phyloP scores from a whole-genome alignment of 257 asterid species.

The Nicotiana noctiflora region DNA sequence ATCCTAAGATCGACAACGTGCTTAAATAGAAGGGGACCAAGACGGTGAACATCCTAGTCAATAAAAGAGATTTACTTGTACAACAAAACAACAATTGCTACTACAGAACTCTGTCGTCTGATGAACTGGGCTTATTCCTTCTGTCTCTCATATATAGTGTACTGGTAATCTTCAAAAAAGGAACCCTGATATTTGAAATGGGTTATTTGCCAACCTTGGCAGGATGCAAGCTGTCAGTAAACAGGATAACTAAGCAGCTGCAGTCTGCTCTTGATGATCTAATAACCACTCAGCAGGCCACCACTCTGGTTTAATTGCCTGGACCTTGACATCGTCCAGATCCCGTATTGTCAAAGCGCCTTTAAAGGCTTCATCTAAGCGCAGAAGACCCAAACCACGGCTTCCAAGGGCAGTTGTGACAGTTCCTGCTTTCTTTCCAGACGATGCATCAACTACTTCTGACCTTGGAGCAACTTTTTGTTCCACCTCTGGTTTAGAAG shows the following conservation, averaged over 20 bases:
- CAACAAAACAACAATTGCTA: background rate
- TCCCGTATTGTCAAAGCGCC: slow-evolving; percentile 42
- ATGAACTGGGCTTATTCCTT: background rate
- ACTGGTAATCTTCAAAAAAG: background rate
- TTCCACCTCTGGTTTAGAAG: slow-evolving; percentile 35
- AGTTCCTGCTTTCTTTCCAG: slow-evolving; percentile 56
- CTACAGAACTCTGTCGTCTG: background rate
- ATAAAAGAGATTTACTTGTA: background rate
- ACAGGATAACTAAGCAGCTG: slow-evolving; percentile 23
- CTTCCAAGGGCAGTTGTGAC: slow-evolving; percentile 72
- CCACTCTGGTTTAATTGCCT: slow-evolving; percentile 68
- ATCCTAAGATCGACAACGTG: background rate
- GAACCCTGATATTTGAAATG: background rate
- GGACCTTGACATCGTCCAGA: slow-evolving; percentile 47
- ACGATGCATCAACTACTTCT: slow-evolving; percentile 40
- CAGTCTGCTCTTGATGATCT: slow-evolving; percentile 31
- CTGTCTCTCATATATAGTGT: background rate
- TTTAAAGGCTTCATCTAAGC: slow-evolving; percentile 58
- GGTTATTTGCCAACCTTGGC: background rate
- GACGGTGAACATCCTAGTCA: background rate
- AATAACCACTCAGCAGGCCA: slow-evolving; percentile 82
- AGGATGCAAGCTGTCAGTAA: background rate
- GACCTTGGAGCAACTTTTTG: slow-evolving; percentile 59
- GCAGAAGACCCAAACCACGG: slow-evolving; percentile 62
- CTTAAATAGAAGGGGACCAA: background rate